Conservation (phyloP, 345 rosid genomes). For the Hibiscus mutabilis region DNA sequence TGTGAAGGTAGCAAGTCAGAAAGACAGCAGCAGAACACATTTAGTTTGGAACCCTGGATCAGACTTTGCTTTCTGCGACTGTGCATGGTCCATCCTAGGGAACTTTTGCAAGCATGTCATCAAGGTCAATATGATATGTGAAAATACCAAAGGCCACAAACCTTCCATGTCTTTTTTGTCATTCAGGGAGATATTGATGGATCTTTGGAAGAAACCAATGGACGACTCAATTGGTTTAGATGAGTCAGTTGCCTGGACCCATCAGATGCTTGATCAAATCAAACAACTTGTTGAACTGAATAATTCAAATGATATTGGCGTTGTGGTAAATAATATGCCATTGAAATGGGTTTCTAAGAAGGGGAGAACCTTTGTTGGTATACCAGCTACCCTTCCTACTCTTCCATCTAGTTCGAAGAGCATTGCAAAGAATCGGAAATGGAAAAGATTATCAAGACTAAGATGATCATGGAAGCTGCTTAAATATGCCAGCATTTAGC, state of each 20-base stretch:
- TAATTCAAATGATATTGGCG: constrained; percentile 43
- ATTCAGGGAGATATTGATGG: constrained; percentile 43
- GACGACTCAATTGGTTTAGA: constrained; percentile 72
- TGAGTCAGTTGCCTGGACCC: constrained; percentile 67
- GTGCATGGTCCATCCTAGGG: constrained; percentile 89
- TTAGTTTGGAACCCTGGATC: constrained; percentile 88
- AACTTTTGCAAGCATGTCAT: constrained; percentile 92
- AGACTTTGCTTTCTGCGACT: constrained; percentile 89
- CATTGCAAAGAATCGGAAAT: constrained; percentile 26
- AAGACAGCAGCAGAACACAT: constrained; percentile 36
- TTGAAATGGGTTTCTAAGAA: constrained; percentile 75
- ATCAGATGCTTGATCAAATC: constrained; percentile 71
- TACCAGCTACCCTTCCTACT: constrained; percentile 51
- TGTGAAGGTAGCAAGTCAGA: constrained; percentile 71
- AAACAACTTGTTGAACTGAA: constrained; percentile 64
- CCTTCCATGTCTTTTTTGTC: constrained; percentile 75
- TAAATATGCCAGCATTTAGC: not conserved
- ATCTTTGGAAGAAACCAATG: constrained; percentile 56
- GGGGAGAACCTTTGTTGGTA: constrained; percentile 64
- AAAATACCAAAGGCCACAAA: constrained; percentile 31
- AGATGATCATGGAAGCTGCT: constrained; percentile 30
- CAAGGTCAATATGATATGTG: constrained; percentile 69
- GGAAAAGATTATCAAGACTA: constrained; percentile 44
- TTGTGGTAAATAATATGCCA: constrained; percentile 56
- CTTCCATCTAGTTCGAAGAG: constrained; percentile 31